Base-by-base conservation (phyloP, 2,329 filamentous ascomycete genomes). In the Orbilia javanica region DNA sequence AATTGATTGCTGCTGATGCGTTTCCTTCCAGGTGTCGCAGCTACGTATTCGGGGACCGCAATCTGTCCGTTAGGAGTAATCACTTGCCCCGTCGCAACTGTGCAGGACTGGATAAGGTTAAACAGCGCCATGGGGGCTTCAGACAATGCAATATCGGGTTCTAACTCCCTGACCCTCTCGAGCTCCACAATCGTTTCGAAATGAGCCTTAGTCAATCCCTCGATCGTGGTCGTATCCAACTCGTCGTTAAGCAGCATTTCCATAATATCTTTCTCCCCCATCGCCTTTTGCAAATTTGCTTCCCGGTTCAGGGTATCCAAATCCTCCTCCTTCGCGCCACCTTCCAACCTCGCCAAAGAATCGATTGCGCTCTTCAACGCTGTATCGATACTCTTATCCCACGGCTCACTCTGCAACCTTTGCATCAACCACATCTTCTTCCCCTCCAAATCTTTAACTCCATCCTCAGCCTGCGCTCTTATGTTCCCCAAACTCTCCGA, bases 371-470 rank as follows among this genome's bases (percentile, higher is more conserved):
- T 93, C 79, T 94, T 91, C 36, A 98, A 87, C 3, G 96, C 96
- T 0, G 93, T 93, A 82, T 97, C 94, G 78, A 99, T 88, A 53
- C 90, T 89, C 64, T 93, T 90, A 80, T 97, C 93, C 96, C 96
- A 99, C 79, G 91, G 92, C 55, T 88, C 90, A 83, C 91, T 93
- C 53, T 92, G 88, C 64, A 98, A 84, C 81, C 90, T 91, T 82
- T 97, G 93, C 82, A 97, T 93, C 80, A 95, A 92, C 83, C 97
- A 94, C 80, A 97, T 93, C 79, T 95, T 88, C 84, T 94, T 97
- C 81, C 91, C 89, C 84, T 98, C 95, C 53, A 99, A 86, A 84
- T 99, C 96, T 5, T 93, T 87, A 29, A 97, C 87, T 48, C 98
- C 94, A 0, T 95, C 96, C 71, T 93, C 90, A 0, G 95, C 95